Conservation (phyloP, 192 early-diverging fungal genomes). For the Coemansia furcata region DNA sequence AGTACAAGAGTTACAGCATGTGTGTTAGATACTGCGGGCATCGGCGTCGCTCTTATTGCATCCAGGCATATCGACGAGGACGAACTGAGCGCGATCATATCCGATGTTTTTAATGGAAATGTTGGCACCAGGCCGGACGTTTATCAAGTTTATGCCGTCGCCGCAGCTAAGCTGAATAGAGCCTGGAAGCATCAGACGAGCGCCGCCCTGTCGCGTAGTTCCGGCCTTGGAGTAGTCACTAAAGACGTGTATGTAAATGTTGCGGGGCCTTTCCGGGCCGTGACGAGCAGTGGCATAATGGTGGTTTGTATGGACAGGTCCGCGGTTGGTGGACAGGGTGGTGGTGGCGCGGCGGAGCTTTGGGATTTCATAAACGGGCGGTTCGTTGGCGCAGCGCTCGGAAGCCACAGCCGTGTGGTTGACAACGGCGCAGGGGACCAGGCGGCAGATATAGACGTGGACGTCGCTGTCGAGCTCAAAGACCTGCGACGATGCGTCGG, state of each 20-base stretch:
- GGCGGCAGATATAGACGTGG: conserved; percentile 47
- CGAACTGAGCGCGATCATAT: conserved; percentile 49
- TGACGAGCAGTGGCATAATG: conserved; percentile 6
- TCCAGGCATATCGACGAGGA: conserved; percentile 47
- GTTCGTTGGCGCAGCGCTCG: conserved; percentile 11
- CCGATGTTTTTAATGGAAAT: conserved; percentile 39
- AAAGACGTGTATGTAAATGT: conserved; percentile 31
- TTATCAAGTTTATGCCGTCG: conserved; percentile 32
- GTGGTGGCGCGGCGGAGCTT: conserved; percentile 32
- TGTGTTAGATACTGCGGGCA: conserved; percentile 20
- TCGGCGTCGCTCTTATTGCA: conserved; percentile 16
- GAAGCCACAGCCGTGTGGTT: conserved; percentile 14
- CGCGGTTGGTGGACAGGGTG: not conserved
- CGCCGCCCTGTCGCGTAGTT: conserved; percentile 14
- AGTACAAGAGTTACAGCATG: not conserved
- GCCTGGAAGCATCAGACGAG: conserved; percentile 38
- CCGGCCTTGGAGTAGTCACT: conserved; percentile 42
- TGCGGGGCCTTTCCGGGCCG: conserved; percentile 18
- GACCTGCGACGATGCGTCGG: conserved; percentile 5
- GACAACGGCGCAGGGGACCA: conserved; percentile 35
- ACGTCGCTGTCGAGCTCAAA: conserved; percentile 54
- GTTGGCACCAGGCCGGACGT: conserved; percentile 20
- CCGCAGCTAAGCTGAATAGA: conserved; percentile 31
- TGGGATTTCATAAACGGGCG: conserved; percentile 40
- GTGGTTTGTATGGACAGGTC: not conserved